phyloP scores from a whole-genome alignment of 495 filamentous ascomycete species.

The Neurospora sp. region DNA sequence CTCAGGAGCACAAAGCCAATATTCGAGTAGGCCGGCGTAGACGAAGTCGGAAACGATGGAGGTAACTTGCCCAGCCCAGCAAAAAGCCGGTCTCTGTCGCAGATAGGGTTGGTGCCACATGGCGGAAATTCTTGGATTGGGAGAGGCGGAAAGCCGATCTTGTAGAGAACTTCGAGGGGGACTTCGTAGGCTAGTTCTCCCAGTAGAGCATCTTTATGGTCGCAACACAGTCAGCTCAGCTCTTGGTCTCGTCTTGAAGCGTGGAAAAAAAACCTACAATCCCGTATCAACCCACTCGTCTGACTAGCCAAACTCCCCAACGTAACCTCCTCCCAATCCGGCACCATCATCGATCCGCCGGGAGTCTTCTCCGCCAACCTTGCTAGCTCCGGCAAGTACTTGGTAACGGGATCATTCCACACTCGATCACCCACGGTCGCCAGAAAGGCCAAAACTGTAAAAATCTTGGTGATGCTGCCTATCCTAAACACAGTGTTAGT shows the following conservation, averaged over 20 bases:
- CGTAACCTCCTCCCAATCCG: constrained; percentile 46
- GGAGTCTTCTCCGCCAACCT: constrained; percentile 20
- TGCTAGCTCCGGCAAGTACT: constrained; percentile 45
- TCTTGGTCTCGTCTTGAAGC: not conserved
- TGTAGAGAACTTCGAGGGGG: constrained; percentile 11
- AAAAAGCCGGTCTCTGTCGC: constrained; percentile 31
- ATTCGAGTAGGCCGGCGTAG: constrained; percentile 32
- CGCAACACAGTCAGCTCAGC: too few relatives aligned
- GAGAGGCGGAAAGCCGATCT: constrained; percentile 24
- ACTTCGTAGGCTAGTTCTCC: constrained; percentile 31
- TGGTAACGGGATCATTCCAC: constrained; percentile 32
- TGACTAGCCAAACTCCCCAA: constrained; percentile 45
- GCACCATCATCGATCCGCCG: constrained; percentile 24
- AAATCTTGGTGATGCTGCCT: constrained; percentile 41
- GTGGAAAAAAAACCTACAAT: constrained; percentile 8
- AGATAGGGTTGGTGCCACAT: constrained; percentile 30
- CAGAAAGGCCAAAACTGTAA: constrained; percentile 35
- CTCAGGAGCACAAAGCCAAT: constrained; percentile 28
- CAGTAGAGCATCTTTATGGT: constrained; percentile 27
- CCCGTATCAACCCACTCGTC: constrained; percentile 38
- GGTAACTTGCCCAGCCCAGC: constrained; percentile 22
- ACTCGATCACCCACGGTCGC: constrained; percentile 25
- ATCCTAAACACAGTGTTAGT: constrained; percentile 36
- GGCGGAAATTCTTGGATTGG: constrained; percentile 34
- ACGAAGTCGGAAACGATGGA: constrained; percentile 25